These are phyloP conservation scores for Filobasidium uniguttulatum DNA, from an alignment of 1,284 basidiomycete genomes.

Conservation along the genomic window DNA sequence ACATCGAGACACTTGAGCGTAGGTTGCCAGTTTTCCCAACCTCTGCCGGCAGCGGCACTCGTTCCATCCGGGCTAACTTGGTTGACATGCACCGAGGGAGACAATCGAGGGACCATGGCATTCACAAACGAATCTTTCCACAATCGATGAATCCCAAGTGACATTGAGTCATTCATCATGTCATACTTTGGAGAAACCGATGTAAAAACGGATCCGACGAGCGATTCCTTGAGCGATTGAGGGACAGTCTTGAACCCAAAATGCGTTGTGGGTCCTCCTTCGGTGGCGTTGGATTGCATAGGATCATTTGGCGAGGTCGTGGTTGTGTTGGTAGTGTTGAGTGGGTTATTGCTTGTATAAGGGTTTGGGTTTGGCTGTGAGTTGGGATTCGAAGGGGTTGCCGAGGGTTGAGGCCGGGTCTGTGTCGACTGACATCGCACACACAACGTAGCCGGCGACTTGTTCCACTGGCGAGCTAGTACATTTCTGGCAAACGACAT, in stretches of 20 bases:
- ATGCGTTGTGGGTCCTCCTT: slow-evolving; percentile 48
- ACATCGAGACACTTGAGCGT: slow-evolving; percentile 69
- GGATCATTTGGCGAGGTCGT: no score
- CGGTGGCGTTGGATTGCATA: no score
- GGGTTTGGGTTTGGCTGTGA: slow-evolving; percentile 1
- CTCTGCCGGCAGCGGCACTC: not conserved
- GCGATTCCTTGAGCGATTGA: slow-evolving; percentile 52
- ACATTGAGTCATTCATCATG: slow-evolving; percentile 98
- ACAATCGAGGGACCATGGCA: slow-evolving; percentile 52
- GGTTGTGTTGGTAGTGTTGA: not conserved
- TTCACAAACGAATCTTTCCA: slow-evolving; percentile 95
- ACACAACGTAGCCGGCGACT: no score
- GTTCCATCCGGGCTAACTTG: slow-evolving; percentile 41
- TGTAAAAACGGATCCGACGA: slow-evolving; percentile 84
- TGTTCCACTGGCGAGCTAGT: no score
- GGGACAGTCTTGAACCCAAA: slow-evolving; percentile 85
- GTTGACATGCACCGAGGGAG: slow-evolving; percentile 34
- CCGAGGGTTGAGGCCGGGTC: no score
- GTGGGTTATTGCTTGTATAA: no score
- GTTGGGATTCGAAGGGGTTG: no score
- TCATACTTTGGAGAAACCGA: slow-evolving; percentile 94
- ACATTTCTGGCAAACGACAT: no score
- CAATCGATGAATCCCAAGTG: slow-evolving; percentile 83
- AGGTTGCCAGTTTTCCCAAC: slow-evolving; percentile 7
- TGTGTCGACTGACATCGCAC: no score